Evolutionary conservation across 1,139 yeast genomes (phyloP).

Genomic region (Blastobotrys serpentis): DNA sequence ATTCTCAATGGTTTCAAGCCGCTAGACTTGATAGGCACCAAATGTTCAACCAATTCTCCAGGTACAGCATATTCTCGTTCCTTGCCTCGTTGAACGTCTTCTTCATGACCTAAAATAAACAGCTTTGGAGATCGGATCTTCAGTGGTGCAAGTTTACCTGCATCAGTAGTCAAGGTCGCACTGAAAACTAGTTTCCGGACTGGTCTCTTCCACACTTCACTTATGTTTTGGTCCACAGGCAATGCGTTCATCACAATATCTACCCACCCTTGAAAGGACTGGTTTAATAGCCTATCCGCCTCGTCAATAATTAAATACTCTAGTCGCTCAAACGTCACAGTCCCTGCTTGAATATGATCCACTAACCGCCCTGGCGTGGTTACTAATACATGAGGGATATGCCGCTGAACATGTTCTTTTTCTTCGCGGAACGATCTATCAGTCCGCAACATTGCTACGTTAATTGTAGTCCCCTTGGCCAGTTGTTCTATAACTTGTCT

Average conservation of each 20-base stretch:
- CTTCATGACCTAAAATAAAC: slow-evolving; percentile 53
- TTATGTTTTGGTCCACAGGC: slow-evolving; percentile 20
- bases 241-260: slow-evolving; percentile 56
- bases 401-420: slow-evolving; percentile 44
- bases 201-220: slow-evolving; percentile 33
- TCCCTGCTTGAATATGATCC: slow-evolving; percentile 62
- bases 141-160: slow-evolving; percentile 75
- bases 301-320: slow-evolving; percentile 78
- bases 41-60: slow-evolving; percentile 35
- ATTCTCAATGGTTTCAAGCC: slow-evolving; percentile 70
- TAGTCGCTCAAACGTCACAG: slow-evolving; percentile 39
- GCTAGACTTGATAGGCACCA: slow-evolving; percentile 32
- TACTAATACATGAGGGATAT: slow-evolving; percentile 74
- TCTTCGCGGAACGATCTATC: slow-evolving; percentile 70
- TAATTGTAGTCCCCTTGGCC: slow-evolving; percentile 65
- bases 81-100: slow-evolving; percentile 36
- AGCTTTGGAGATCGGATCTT: slow-evolving; percentile 68
- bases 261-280: slow-evolving; percentile 93
- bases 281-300: slow-evolving; percentile 88
- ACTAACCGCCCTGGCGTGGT: slow-evolving; percentile 94
- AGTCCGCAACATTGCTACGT: slow-evolving; percentile 57
- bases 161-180: slow-evolving; percentile 92
- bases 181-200: slow-evolving; percentile 72
- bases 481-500: slow-evolving; percentile 59
- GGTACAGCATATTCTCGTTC: slow-evolving; percentile 52